phyloP scores from a whole-genome alignment of 225 moss, liverwort and hornwort species.

The Pseudoscleropodium purum region DNA sequence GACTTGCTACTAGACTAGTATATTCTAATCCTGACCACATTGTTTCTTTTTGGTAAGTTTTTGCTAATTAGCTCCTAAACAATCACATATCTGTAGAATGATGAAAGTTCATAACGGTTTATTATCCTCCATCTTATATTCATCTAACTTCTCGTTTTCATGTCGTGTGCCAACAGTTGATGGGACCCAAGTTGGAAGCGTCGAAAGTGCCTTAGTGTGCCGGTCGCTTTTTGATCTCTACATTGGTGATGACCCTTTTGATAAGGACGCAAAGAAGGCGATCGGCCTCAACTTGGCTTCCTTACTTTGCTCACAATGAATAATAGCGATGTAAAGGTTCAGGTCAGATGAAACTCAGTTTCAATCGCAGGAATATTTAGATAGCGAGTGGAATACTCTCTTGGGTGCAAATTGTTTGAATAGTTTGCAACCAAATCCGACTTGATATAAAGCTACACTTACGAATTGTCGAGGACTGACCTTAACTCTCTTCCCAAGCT shows the following conservation, averaged over 20 bases:
- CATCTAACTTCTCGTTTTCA: neutral
- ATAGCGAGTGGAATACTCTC: neutral
- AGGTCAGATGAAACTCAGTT: neutral
- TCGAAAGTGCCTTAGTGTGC: slow-evolving; percentile 77
- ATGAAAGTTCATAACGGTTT: neutral
- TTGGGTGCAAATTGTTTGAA: neutral
- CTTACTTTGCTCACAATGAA: slow-evolving; percentile 16
- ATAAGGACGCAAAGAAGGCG: slow-evolving; percentile 57
- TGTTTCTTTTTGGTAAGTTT: neutral
- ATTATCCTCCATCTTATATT: neutral
- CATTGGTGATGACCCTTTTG: slow-evolving; percentile 86
- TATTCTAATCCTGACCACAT: neutral
- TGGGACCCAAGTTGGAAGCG: slow-evolving; percentile 62
- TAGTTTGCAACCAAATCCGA: neutral
- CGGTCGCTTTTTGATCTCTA: slow-evolving; percentile 85
- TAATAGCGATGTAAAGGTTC: neutral
- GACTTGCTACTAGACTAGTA: neutral
- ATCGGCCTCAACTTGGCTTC: slow-evolving; percentile 43
- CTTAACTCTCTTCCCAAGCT: neutral
- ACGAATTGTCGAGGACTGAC: neutral
- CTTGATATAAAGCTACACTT: neutral
- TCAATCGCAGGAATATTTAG: neutral
- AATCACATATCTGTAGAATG: neutral
- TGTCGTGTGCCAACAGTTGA: slow-evolving; percentile 29
- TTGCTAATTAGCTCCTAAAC: neutral